Base-by-base conservation (phyloP, 352 stramenopile genomes). In the Phytophthora aleatoria region DNA sequence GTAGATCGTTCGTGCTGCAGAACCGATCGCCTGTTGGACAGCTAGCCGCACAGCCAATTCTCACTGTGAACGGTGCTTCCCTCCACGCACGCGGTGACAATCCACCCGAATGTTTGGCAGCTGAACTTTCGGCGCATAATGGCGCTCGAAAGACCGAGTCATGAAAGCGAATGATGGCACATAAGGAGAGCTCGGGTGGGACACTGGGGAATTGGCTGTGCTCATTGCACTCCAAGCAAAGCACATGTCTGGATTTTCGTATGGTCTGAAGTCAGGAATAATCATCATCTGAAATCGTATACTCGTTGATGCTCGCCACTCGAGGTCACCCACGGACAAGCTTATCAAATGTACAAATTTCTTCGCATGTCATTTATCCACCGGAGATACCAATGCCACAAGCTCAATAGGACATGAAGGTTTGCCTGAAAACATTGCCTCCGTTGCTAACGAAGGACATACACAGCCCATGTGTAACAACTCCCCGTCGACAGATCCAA, bases 121-220 rank as follows among this genome's bases (percentile, higher is more conserved):
- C 50, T 67, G 59, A 30, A 28, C 9, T 41, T 31, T 41, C 24
- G 12, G 27, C 7, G 15, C 45, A 52, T 52, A 52, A 38, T 15
- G 41, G 8, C 28, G 52, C 52, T 50, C 27, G 41, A 59, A 42
- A 42, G 59, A 20, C 20, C 20, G 20, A 20, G 20, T 20, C 20
- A 20, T 20, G 20, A 61, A 61, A 50, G 50, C 42, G 41, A 67
- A 61, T 50, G 59, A 67, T 45, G n/a, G 50, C 31, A 36, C 31
- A 36, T 36, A 50, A 60, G 10, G 55, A 49, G 16, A 36, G 33
- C 9, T 6, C 13, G n/a, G 45, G 43, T 67, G 59, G 54, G 42
- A 67, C 59, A 67, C 28, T 52, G n/a, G 42, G 58, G 59, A 67
- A 61, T 67, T 67, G 59, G 33, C 59, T 61, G 59, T 61, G 50